Conservation (phyloP, 257 asterid species). For the Linderniella brevidens region DNA sequence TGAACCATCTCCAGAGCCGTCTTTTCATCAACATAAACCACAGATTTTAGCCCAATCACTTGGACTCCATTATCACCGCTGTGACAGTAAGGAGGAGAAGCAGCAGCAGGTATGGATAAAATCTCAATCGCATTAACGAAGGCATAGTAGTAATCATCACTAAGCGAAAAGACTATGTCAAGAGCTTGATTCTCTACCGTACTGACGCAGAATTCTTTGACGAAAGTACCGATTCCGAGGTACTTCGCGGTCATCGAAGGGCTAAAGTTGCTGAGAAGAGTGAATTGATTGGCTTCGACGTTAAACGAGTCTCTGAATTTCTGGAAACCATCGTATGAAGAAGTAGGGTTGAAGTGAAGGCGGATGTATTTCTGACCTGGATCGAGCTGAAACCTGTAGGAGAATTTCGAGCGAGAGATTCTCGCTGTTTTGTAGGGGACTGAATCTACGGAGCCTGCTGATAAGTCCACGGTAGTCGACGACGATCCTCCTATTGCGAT, state of each 20-base stretch:
- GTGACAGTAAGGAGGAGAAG: conserved; percentile 25
- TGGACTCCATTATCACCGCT: conserved; percentile 25
- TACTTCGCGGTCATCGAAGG: conserved; percentile 27
- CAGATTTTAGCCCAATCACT: conserved; percentile 30
- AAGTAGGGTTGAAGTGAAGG: conserved; percentile 27
- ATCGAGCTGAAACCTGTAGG: conserved; percentile 20
- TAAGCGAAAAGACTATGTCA: conserved; percentile 26
- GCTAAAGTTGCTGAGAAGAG: conserved; percentile 28
- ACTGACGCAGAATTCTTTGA: conserved; percentile 38
- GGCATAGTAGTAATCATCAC: conserved; percentile 29
- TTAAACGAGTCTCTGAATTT: conserved; percentile 15
- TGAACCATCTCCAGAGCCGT: conserved; percentile 50
- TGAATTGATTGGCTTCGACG: conserved; percentile 27
- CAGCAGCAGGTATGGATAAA: conserved; percentile 38
- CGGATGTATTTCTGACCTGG: conserved; percentile 35
- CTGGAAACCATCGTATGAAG: conserved; percentile 12
- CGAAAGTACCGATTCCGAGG: conserved; percentile 16
- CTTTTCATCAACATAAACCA: conserved; percentile 21
- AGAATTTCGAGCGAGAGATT: conserved; percentile 20
- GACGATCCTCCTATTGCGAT: conserved; percentile 14
- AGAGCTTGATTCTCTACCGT: conserved; percentile 15
- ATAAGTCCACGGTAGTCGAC: conserved; percentile 6
- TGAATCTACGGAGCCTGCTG: conserved; percentile 8
- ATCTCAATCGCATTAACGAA: conserved; percentile 70
- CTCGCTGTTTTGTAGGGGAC: conserved; percentile 28